Conservation (phyloP, 495 filamentous ascomycete genomes). For the Aspergillus nanangensis region DNA sequence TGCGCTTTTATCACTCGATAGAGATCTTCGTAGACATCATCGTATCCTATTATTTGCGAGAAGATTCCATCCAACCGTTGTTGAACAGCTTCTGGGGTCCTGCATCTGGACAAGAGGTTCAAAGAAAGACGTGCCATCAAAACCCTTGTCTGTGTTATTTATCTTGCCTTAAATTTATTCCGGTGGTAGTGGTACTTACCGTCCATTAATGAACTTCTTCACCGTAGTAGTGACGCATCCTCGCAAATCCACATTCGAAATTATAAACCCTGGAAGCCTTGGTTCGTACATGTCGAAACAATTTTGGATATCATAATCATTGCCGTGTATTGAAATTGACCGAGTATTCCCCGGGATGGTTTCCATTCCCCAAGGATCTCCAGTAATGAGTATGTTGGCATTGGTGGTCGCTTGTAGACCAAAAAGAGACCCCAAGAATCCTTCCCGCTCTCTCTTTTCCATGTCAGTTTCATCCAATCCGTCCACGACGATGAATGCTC, state of each 20-base stretch:
- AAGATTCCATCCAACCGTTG: background rate
- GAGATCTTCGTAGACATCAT: background rate
- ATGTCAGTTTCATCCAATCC: background rate
- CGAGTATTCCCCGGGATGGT: background rate
- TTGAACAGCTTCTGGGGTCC: background rate
- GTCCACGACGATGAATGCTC: background rate
- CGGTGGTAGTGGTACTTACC: background rate
- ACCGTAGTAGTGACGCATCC: background rate
- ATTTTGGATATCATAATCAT: background rate
- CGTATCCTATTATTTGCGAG: background rate
- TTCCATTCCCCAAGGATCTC: background rate
- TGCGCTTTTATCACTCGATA: background rate
- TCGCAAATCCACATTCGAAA: background rate
- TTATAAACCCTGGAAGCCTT: background rate
- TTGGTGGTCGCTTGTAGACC: background rate
- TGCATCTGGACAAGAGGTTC: background rate
- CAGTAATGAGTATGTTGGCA: background rate
- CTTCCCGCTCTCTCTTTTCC: background rate
- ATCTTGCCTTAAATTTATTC: background rate
- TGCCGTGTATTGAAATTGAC: background rate
- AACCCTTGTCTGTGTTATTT: background rate
- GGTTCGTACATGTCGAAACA: background rate
- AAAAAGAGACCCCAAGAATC: background rate
- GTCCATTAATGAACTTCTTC: background rate
- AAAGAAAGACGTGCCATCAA: background rate